phyloP scores from a whole-genome alignment of 1,284 basidiomycete genomes.

The Mycena citricolor region DNA sequence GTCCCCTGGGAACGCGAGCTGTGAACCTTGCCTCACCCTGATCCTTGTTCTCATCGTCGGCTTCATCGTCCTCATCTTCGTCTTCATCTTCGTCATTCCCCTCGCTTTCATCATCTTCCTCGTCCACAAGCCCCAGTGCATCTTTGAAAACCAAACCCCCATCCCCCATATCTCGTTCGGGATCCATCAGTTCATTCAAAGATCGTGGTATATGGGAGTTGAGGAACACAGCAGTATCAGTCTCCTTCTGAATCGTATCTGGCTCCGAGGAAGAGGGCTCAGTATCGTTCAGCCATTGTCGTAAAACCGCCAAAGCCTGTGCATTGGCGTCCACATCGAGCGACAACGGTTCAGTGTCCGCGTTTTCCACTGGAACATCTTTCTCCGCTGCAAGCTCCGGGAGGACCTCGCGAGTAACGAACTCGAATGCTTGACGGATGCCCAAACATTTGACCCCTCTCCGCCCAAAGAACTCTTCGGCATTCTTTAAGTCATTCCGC shows the following conservation, averaged over 20 bases:
- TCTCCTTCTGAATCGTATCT: slow-evolving; percentile 33
- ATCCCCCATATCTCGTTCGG: slow-evolving; percentile 85
- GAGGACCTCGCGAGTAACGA: slow-evolving; percentile 67
- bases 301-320: too few species aligned
- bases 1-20: slow-evolving; percentile 71
- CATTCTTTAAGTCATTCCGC: slow-evolving; percentile 87
- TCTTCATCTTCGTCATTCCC: too few species aligned
- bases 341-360: slow-evolving; percentile 18
- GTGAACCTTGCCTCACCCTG: slow-evolving; percentile 39
- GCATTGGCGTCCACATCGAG: too few species aligned
- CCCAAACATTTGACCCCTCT: slow-evolving; percentile 80
- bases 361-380: slow-evolving; percentile 25
- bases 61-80: too few species aligned
- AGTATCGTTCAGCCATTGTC: slow-evolving; percentile 7
- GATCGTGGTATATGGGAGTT: slow-evolving; percentile 90
- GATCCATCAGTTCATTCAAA: slow-evolving; percentile 89
- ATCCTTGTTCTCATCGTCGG: slow-evolving; percentile 38
- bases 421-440: slow-evolving; percentile 84
- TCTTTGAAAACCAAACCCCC: slow-evolving; percentile 81
- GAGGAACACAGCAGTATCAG: slow-evolving; percentile 89
- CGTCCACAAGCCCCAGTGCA: slow-evolving; percentile 71
- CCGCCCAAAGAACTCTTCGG: slow-evolving; percentile 89
- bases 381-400: slow-evolving; percentile 26
- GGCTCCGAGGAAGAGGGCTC: slow-evolving; percentile 1
- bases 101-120: slow-evolving; percentile 29